Percentiles rank a stretch among this genome's conserved stretches.
Conservation (phyloP, 2,329 filamentous ascomycete species). For the Aspergillus viridinutans region DNA sequence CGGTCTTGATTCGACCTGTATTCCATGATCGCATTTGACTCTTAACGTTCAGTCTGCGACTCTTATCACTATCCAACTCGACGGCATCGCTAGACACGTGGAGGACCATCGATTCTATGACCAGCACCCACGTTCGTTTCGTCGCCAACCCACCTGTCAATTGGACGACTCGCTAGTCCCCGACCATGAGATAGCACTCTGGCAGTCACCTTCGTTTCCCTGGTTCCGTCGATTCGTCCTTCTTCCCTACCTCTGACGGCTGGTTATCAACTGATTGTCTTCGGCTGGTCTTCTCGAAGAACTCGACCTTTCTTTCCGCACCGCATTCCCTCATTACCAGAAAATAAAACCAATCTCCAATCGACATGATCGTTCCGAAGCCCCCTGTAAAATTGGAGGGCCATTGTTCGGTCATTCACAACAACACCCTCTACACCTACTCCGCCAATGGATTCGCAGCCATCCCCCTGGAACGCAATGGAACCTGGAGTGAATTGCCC, state of each 20-base stretch:
- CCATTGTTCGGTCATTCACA: slow-evolving; percentile 75
- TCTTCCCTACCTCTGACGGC: slow-evolving; percentile 17
- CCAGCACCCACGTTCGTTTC: neutral
- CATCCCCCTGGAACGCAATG: slow-evolving; percentile 63
- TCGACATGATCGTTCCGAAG: slow-evolving; percentile 65
- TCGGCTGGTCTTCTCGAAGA: slow-evolving; percentile 29
- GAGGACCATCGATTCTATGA: neutral
- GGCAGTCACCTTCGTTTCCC: slow-evolving; percentile 28
- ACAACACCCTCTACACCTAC: slow-evolving; percentile 81
- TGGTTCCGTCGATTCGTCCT: slow-evolving; percentile 12
- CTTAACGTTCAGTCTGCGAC: neutral
- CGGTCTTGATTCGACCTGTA: neutral
- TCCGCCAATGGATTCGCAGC: slow-evolving; percentile 71
- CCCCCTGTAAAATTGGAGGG: slow-evolving; percentile 67
- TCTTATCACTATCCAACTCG: neutral
- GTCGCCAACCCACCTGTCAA: slow-evolving; percentile 4
- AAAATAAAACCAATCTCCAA: neutral
- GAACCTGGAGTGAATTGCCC: slow-evolving; percentile 64
- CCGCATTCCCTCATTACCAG: neutral
- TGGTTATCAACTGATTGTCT: slow-evolving; percentile 23
- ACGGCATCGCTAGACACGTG: neutral
- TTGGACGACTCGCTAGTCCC: slow-evolving; percentile 3
- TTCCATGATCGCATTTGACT: neutral
- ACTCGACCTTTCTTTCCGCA: neutral
- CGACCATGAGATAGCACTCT: slow-evolving; percentile 36